Base-by-base conservation (phyloP, 2,329 filamentous ascomycete species). In the Fusarium ambrosium region DNA sequence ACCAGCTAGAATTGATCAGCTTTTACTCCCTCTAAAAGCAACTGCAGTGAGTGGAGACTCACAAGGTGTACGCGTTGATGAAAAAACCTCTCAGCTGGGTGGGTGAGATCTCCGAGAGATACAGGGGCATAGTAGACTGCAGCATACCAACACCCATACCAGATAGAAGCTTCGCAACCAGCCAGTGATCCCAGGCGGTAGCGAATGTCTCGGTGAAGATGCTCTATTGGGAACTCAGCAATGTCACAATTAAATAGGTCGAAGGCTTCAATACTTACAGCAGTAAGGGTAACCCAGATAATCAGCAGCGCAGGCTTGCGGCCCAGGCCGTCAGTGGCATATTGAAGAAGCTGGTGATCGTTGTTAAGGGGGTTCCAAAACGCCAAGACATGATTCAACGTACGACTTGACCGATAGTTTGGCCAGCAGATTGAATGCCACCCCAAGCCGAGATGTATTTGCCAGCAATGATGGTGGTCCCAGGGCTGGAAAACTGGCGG, bases 401-500 rank as follows among this genome's bases (percentile, higher is more conserved):
- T 72, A 84, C 82, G 43, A 84, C 76, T 76, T 84, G 83, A 5
- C 83, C 84, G 37, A 85, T 61, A 0, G 80, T 80, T 69, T 85
- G 83, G 29, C 83, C 84, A 4, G 81, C 79, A 1, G 81, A 82
- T 66, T 83, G 82, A 27, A 84, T 83, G 1, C 82, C 82, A 27
- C 83, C 82, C 82, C 83, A 85, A 0, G 82, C 82, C 0, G 83
- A 82, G 36, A 84, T 74, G 64, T 83, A 83, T 67, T 80, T 82
- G 2, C 80, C 80, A 3, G 70, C 72, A 45, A 85, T 82, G 43
- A 84, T 81, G 1, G 68, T 78, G 3, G 79, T 83, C 0, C 77
- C 80, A 0, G 77, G 67, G 7, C 62, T 75, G 0, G 81, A 75
- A 55, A 85, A 79, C 41, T 84, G 82, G 20, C 60, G 75, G 45